Evolutionary conservation across 78 protist genomes (phyloP).

Genomic region (Dictyostelium purpureum): DNA sequence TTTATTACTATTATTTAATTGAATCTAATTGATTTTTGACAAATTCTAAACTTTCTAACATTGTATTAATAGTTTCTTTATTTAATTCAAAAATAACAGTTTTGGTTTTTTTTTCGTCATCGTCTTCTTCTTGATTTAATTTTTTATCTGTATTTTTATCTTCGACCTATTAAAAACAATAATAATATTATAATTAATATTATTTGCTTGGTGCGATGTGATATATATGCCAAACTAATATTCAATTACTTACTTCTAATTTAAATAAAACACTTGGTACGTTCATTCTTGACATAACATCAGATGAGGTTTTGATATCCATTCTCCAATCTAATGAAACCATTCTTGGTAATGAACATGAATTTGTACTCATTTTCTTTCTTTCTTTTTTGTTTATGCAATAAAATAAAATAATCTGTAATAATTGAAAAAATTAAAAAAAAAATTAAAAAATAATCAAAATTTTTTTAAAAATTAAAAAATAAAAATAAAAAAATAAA

Average conservation of each 20-base stretch:
- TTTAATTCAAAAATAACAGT: slow-evolving; percentile 80
- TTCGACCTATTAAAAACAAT: slow-evolving; percentile 10
- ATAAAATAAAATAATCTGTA: too few species aligned
- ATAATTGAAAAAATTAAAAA: too few species aligned
- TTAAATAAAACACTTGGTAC: slow-evolving; percentile 81
- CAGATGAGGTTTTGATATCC: slow-evolving; percentile 83
- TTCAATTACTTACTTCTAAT: slow-evolving; percentile 74
- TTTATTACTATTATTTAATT: slow-evolving; percentile 44
- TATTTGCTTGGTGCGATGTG: not conserved
- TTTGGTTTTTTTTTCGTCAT: not conserved
- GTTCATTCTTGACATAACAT: slow-evolving; percentile 62
- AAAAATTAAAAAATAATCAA: too few species aligned
- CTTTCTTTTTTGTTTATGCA: too few species aligned
- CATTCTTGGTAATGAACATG: slow-evolving; percentile 79
- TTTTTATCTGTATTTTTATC: slow-evolving; percentile 28
- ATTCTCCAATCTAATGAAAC: slow-evolving; percentile 82
- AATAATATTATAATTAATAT: not conserved
- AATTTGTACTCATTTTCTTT: slow-evolving; percentile 20
- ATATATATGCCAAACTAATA: not conserved
- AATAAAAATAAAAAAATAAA: too few species aligned
- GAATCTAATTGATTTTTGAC: slow-evolving; percentile 81
- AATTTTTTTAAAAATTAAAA: too few species aligned
- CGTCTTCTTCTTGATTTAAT: not conserved
- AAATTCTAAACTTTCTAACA: slow-evolving; percentile 86
- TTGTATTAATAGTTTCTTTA: slow-evolving; percentile 81